phyloP scores from a whole-genome alignment of 2,329 filamentous ascomycete genomes.

The Arthroderma sp. region DNA sequence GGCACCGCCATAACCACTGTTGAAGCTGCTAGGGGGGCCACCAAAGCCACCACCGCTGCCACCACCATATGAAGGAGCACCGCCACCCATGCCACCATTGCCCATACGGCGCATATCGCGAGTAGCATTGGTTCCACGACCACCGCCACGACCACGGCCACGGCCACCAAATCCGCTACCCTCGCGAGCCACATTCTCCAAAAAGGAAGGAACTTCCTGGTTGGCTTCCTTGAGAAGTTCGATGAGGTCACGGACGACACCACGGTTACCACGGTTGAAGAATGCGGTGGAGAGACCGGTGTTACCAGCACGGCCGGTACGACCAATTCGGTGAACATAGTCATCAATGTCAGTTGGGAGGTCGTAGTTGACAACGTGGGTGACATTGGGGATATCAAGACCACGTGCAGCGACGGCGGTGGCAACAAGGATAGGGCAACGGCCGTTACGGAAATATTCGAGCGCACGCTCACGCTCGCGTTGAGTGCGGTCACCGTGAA shows the following conservation, averaged over 20 bases:
- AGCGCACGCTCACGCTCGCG: conserved; percentile 96
- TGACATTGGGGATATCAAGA: conserved; percentile 91
- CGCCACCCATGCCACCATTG: conserved; percentile 22
- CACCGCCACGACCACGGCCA: conserved; percentile 53
- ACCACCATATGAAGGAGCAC: conserved; percentile 10
- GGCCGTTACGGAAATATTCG: conserved; percentile 91
- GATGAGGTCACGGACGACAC: conserved; percentile 88
- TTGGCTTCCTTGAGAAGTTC: conserved; percentile 99
- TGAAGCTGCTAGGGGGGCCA: conserved; percentile 13
- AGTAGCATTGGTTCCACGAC: conserved; percentile 55
- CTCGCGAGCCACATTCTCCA: conserved; percentile 95
- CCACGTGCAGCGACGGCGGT: conserved; percentile 88
- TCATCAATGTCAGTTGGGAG: conserved; percentile 98
- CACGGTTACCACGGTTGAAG: conserved; percentile 99
- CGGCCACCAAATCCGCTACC: conserved; percentile 67
- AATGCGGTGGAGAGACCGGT: conserved; percentile 96
- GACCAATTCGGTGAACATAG: conserved; percentile 98
- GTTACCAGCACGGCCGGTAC: conserved; percentile 98
- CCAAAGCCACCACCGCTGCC: conserved; percentile 14
- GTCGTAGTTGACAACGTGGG: conserved; percentile 97
- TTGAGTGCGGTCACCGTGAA: conserved; percentile 96
- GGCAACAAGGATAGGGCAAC: conserved; percentile 91
- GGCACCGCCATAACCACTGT: conserved; percentile 18
- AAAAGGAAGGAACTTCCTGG: conserved; percentile 85
- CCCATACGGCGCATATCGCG: conserved; percentile 74